Conservation (phyloP, 1,284 basidiomycete genomes). For the Rhodotorula sp. region DNA sequence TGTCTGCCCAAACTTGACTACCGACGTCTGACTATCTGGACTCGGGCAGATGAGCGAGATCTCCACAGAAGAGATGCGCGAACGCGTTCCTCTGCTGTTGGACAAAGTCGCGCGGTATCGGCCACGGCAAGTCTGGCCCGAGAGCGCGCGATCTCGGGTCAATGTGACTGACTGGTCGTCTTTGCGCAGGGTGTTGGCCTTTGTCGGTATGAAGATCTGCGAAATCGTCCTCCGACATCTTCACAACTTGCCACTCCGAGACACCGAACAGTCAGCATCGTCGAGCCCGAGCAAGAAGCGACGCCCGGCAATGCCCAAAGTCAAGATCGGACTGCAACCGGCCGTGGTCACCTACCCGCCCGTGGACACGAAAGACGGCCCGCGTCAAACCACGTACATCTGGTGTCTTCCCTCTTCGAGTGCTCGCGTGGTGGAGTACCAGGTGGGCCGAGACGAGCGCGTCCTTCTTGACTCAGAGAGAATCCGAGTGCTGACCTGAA, state of each 20-base stretch:
- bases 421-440: slow-evolving; percentile 29
- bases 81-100: slow-evolving; percentile 57
- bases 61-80: slow-evolving; percentile 57
- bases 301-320: slow-evolving; percentile 29
- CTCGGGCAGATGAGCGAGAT: slow-evolving; percentile 58
- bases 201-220: slow-evolving; percentile 71
- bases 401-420: slow-evolving; percentile 29
- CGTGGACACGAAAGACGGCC: neutral
- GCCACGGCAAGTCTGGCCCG: slow-evolving; percentile 57
- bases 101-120: slow-evolving; percentile 58
- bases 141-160: neutral
- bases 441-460: slow-evolving; percentile 3
- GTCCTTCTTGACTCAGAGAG: no score
- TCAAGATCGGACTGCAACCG: slow-evolving; percentile 29
- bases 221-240: slow-evolving; percentile 47
- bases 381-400: slow-evolving; percentile 9
- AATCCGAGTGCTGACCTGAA: no score
- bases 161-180: no score
- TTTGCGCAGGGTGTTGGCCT: slow-evolving; percentile 43
- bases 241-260: slow-evolving; percentile 2
- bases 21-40: no score
- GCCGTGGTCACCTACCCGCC: slow-evolving; percentile 3
- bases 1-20: no score
- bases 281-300: neutral
- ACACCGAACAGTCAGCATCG: no score